Evolutionary conservation across 352 stramenopile genomes (phyloP).

Genomic region (Globisporangium megalacanthum): DNA sequence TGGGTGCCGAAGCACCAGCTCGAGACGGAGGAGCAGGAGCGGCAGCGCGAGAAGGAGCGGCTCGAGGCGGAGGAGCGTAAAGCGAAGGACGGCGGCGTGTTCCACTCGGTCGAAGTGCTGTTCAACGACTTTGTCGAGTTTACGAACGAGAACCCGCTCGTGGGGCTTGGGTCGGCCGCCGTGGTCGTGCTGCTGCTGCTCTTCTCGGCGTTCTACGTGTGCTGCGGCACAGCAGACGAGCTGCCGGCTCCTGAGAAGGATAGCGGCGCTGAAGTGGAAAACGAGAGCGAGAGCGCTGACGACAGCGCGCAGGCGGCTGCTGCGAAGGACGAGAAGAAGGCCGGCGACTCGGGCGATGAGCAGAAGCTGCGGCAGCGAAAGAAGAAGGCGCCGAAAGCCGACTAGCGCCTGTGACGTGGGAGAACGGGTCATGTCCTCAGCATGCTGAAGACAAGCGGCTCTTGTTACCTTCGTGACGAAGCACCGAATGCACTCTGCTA

Average conservation of each 20-base stretch:
- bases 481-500: constrained; percentile 6
- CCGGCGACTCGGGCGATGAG: constrained; percentile 14
- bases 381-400: constrained; percentile 66
- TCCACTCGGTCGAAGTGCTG: constrained; percentile 34
- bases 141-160: constrained; percentile 47
- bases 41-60: constrained; percentile 37
- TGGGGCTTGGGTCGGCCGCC: constrained; percentile 39
- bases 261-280: constrained; percentile 23
- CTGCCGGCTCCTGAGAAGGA: constrained; percentile 24
- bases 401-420: constrained; percentile 18
- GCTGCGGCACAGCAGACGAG: constrained; percentile 39
- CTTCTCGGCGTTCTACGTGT: constrained; percentile 52
- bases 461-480: background rate
- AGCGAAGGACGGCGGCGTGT: constrained; percentile 45
- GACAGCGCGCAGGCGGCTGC: constrained; percentile 17
- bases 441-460: no score
- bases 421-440: no score
- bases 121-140: constrained; percentile 42
- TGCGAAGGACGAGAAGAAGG: constrained; percentile 25
- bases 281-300: constrained; percentile 28
- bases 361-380: constrained; percentile 73
- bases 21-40: constrained; percentile 53
- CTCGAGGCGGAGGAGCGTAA: constrained; percentile 27
- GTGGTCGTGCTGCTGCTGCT: constrained; percentile 35
- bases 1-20: constrained; percentile 70